Base-by-base conservation (phyloP, 441 rosid species). In the Metrosideros polymorpha region DNA sequence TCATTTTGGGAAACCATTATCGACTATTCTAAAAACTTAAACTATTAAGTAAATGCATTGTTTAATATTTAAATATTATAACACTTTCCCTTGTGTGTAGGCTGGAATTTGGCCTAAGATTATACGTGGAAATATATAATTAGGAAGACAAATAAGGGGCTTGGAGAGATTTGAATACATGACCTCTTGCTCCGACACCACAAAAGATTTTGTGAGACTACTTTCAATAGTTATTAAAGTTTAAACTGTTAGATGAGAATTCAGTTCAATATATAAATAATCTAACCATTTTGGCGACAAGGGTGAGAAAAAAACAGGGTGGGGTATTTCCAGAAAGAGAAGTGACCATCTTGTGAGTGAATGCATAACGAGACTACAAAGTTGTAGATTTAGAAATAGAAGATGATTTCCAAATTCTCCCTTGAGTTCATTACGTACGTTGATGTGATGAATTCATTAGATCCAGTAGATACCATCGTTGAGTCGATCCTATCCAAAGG, bases 51-150 rank as follows among this genome's bases (percentile, higher is more conserved):
- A 57, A 57, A n/a, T 57, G 9, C 0, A 1, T n/a, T 57, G 35
- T n/a, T n/a, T 57, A 57, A 57, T 57, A 57, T n/a, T 27, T 7
- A 57, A 57, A 13, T 50, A 57, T 57, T 57, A 18, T n/a, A 57
- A 17, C 66, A 13, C 18, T n/a, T 3, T 18, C 9, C 18, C 18
- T 57, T 1, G 14, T 0, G 0, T 6, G 9, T 13, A n/a, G 13
- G 17, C 18, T 13, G 6, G 66, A 57, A 9, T 57, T 57, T n/a
- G 35, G 7, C 66, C 9, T 57, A 6, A 57, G 12, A 12, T 0
- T 56, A 56, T 27, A 30, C n/a, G 3, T 5, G 30, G n/a, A 56
- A 56, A 1, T 5, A 27, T 56, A 56, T 12, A 56, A 27, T 56
- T 56, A 27, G 30, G 12, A 56, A 5, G 61, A 6, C 30, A 29